Conservation (phyloP, 495 filamentous ascomycete genomes). For the Apodospora peruviana region DNA sequence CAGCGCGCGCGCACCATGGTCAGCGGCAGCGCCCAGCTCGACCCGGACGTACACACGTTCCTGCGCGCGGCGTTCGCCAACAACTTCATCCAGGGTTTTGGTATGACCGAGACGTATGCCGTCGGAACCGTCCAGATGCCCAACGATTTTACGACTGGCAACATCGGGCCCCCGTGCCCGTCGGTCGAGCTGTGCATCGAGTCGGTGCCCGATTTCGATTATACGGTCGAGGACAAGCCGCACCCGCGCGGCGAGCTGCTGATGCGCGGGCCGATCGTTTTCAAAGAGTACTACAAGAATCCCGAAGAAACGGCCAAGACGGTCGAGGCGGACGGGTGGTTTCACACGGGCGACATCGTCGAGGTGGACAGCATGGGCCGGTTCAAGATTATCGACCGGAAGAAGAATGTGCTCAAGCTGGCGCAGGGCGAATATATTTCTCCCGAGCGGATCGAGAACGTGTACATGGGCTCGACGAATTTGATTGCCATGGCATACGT, state of each 20-base stretch:
- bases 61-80: constrained; percentile 77
- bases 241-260: constrained; percentile 87
- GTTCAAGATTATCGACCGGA: constrained; percentile 88
- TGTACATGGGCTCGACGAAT: constrained; percentile 73
- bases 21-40: constrained; percentile 85
- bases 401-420: constrained; percentile 97
- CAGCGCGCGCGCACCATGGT: constrained; percentile 69
- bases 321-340: constrained; percentile 88
- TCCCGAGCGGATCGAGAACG: constrained; percentile 93
- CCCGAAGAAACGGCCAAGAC: constrained; percentile 78
- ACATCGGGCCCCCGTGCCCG: constrained; percentile 68
- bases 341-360: constrained; percentile 89
- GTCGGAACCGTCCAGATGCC: constrained; percentile 60
- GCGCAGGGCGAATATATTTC: constrained; percentile 98
- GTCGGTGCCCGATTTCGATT: constrained; percentile 94
- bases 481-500: constrained; percentile 78
- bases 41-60: constrained; percentile 82
- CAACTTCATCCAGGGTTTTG: constrained; percentile 84
- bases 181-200: constrained; percentile 71
- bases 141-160: constrained; percentile 69
- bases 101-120: constrained; percentile 93
- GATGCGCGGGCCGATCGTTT: constrained; percentile 70
- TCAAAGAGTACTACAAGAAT: constrained; percentile 84
- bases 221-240: constrained; percentile 86
- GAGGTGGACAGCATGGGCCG: constrained; percentile 78